Base-by-base conservation (phyloP, 2,329 filamentous ascomycete genomes). In the Colletotrichum shisoi region DNA sequence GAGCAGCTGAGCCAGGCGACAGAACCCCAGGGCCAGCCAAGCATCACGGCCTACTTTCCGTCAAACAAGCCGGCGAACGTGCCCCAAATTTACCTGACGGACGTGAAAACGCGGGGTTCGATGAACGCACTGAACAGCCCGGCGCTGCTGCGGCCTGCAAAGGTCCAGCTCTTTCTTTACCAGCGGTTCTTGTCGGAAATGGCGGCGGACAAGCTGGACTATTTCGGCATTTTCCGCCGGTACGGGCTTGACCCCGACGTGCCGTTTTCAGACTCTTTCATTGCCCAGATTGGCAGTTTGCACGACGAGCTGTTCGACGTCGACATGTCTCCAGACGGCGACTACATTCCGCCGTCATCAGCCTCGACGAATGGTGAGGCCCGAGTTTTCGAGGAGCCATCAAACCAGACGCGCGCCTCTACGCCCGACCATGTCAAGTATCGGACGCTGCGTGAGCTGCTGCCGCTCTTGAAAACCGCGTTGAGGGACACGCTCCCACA, bases 131-230 rank as follows among this genome's bases (percentile, higher is more conserved):
- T 93, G 1, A 83, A 85, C 1, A 86, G 87, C 24, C 81, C 87
- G 0, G 86, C 89, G 0, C 83, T 92, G 51, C 85, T 94, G 37
- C 86, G 91, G 12, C 92, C 92, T 0, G 92, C 93, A 0, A 87
- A 90, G 72, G 89, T 97, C 68, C 95, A 99, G 75, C 82, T 98
- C 0, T 93, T 96, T 78, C 81, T 98, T 0, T 99, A 98, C 75
- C 93, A 94, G 71, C 89, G 89, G 31, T 88, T 98, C 60, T 82
- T 99, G n/a, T 87, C 89, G 11, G 84, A 89, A 3, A 87, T 98
- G 72, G 91, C 90, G 0, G 84, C 87, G 0, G 89, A 89, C 57
- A 84, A 85, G 8, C 83, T 97, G 0, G 86, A 93, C 63, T 91
- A 93, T 42, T 78, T 86, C 21, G 79, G 82, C 0, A 82, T 98